A percentile compares a stretch with the other conserved stretches of the same genome.
phyloP scores from a whole-genome alignment of 2,329 filamentous ascomycete species.

The Hirsutella thompsonii region DNA sequence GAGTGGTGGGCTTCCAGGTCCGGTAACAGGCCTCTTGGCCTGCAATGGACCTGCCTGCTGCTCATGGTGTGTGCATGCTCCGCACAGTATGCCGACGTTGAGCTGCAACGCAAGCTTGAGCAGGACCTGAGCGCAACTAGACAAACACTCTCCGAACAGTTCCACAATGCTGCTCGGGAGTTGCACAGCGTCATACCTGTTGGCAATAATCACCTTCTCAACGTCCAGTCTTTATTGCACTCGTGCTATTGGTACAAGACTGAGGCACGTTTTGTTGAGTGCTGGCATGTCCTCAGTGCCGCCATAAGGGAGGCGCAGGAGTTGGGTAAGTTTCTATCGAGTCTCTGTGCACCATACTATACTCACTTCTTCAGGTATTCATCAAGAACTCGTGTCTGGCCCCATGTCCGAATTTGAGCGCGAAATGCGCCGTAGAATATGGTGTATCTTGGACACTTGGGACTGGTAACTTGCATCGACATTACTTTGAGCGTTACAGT shows the following conservation, averaged over 20 bases:
- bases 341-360: too few species aligned
- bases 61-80: conserved; percentile 24
- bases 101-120: conserved; percentile 17
- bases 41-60: conserved; percentile 25
- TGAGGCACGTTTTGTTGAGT: conserved; percentile 22
- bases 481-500: background rate
- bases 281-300: conserved; percentile 21
- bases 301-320: conserved; percentile 23
- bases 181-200: conserved; percentile 19
- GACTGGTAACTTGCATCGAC: conserved; percentile 19
- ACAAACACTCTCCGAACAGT: conserved; percentile 16
- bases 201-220: conserved; percentile 18
- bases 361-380: conserved; percentile 12
- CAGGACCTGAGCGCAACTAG: conserved; percentile 15
- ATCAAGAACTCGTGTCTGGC: conserved; percentile 16
- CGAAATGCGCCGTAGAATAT: conserved; percentile 22
- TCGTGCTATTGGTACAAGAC: conserved; percentile 25
- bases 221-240: conserved; percentile 22
- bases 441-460: conserved; percentile 24
- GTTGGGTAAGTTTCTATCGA: conserved; percentile 12
- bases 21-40: conserved; percentile 15
- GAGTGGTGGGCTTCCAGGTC: conserved; percentile 20
- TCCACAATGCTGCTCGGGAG: conserved; percentile 19
- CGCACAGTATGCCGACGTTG: conserved; percentile 17
- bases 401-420: conserved; percentile 18